Base-by-base conservation (phyloP, 2,329 filamentous ascomycete genomes). In the Alternaria consortialis region DNA sequence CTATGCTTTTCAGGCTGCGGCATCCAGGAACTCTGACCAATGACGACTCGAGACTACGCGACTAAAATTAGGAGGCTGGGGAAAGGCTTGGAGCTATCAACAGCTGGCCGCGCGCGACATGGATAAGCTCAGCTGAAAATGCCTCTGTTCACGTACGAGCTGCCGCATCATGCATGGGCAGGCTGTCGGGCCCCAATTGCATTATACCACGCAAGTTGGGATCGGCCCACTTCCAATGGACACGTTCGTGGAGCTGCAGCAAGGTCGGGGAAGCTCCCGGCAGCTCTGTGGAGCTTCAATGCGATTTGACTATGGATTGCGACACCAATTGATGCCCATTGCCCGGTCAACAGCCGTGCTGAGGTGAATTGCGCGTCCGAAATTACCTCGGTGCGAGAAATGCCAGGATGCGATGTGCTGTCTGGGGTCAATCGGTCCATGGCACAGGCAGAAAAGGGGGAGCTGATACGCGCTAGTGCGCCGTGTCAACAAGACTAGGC, bases 51-150 rank as follows among this genome's bases (percentile, higher is more conserved):
- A 11, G 36, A 60, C 44, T 55, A 65, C 53, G 56, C 62, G 58
- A 12, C 57, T 48, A 61, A 72, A 73, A 64, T 51, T 36, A 50
- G 67, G 61, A 65, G 74, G 73, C 67, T 75, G 74, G 73, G 63
- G 32, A 66, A 62, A 56, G 63, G 62, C 52, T 59, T 58, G 62
- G 57, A 65, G 60, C 58, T 61, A 51, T 52, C 58, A 56, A 55
- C 53, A 52, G 57, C 56, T 63, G 66, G 65, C 65, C 40, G 60
- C 50, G 53, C 44, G 56, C 63, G 47, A 60, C 68, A 67, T 66
- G 64, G 66, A 69, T 63, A 53, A 37, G 37, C 58, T 71, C 66
- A 77, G 75, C 74, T 77, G 75, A 74, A 71, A 72, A 70, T 67
- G 70, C 47, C 58, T 56, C 58, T 66, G 48, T 47, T 27, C 40